Base-by-base conservation (phyloP, 805 yeast genomes). In the Middelhovenomyces tepae region DNA sequence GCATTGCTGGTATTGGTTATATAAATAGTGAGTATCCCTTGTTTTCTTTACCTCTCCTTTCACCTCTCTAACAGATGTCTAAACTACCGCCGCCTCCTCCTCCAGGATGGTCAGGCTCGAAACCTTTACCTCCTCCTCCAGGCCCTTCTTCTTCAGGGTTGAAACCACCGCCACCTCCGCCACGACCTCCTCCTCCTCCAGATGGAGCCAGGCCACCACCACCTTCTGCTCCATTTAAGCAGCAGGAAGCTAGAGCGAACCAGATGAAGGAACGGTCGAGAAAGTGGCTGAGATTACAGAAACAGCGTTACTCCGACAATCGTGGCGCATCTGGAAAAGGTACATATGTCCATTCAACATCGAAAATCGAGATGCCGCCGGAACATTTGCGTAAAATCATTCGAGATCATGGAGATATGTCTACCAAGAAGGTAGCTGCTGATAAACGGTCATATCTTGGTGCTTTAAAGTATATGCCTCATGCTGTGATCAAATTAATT, bases 381-480 rank as follows among this genome's bases (percentile, higher is more conserved):
- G 95, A 87, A 48, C 96, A 87, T 58, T 59, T 89, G 16, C 67
- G 98, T 27, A 84, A 83, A 52, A 81, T 86, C 38, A 73, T 89
- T 51, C 68, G 69, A 32, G 84, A 77, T 40, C 94, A 85, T 48
- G 86, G 86, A 1, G 95, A 89, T 48, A 71, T 87, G 64, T 73
- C 93, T 1, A 73, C 87, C 2, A 71, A 73, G 43, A 75, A 77
- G 42, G 81, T 82, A 31, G 77, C 89, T 14, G 72, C 80, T 8
- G 96, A 89, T 48, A 87, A 86, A 51, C 65, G 89, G 39, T 75
- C 95, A 0, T 86, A 83, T 48, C 59, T 93, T 16, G 95, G 95
- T 1, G 87, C 97, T 1, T 64, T 91, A 37, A 89, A 86, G 57
- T 93, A 80, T 59, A 71, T 93, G 78, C 99, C 99, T 0, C 97